phyloP scores from a whole-genome alignment of 2,329 filamentous ascomycete species.

The Seiridium unicorne region DNA sequence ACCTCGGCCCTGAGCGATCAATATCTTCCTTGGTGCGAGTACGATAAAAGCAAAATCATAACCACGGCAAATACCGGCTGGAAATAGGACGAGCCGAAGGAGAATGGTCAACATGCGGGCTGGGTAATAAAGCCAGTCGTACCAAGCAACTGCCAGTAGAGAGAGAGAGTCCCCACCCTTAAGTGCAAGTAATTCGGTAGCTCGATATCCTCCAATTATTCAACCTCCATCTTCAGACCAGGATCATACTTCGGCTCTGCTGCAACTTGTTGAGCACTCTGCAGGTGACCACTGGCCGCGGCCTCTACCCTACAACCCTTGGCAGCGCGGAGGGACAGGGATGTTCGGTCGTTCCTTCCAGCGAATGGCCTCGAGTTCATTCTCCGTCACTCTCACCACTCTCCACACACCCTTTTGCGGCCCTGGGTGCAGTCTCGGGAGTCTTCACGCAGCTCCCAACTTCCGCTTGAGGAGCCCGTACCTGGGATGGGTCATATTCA shows the following conservation, averaged over 20 bases:
- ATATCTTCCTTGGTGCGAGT: too few species aligned
- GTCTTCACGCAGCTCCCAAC: conserved; percentile 6
- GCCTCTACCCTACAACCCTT: conserved; percentile 10
- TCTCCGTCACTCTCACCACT: conserved; percentile 18
- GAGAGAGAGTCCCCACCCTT: not conserved
- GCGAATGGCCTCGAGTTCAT: conserved; percentile 15
- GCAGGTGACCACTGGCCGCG: not conserved
- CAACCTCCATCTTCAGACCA: not conserved
- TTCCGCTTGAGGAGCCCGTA: conserved; percentile 6
- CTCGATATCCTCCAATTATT: not conserved
- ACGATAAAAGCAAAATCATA: too few species aligned
- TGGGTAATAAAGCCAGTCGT: too few species aligned
- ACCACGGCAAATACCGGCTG: too few species aligned
- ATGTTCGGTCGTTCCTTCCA: conserved; percentile 15
- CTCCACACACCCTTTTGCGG: conserved; percentile 8
- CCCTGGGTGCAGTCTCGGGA: conserved; percentile 4
- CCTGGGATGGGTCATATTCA: conserved; percentile 5
- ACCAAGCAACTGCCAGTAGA: not conserved
- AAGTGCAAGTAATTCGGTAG: not conserved
- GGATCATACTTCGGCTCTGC: too few species aligned
- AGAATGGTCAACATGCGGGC: too few species aligned
- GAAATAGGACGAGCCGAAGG: too few species aligned
- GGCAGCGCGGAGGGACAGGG: conserved; percentile 6
- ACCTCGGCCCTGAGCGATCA: too few species aligned
- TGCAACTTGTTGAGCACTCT: not conserved